Base-by-base conservation (phyloP, 2,329 filamentous ascomycete genomes). In the Fusarium newnesense region DNA sequence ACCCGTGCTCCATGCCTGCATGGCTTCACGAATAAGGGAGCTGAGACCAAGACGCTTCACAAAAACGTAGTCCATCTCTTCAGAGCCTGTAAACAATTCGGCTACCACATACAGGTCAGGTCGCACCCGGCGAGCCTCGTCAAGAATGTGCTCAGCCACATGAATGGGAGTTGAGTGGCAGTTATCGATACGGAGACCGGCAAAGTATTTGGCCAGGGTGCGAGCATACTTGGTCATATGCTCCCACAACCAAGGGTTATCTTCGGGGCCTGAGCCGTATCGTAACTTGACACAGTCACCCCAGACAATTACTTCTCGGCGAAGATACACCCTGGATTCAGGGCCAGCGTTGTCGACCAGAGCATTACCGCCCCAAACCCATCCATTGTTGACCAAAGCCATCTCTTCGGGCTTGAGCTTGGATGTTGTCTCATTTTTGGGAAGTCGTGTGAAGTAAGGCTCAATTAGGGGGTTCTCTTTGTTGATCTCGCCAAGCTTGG, bases 351-450 rank as follows among this genome's bases (percentile, higher is more conserved):
- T 96, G 84, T 99, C 96, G 47, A 94, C 88, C 82, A 98, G 89
- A 4, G 96, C 96, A 83, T 98, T 97, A 10, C 96, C 96, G 66
- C 94, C 96, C 96, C 96, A 99, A 13, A 99, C 95, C 96, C 96
- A 99, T 47, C 96, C 96, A 79, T 99, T 99, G 83, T 98, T 98
- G 44, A 92, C 95, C 58, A 99, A 84, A 5, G 94, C 94, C 50
- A 97, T 87, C 47, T 95, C 92, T 64, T 92, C 92, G 4, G 91
- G 87, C 64, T 91, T 91, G 78, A 97, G 92, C 78, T 94, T 91
- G 69, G 90, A 87, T 1, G 96, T 97, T 16, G 87, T 90, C 16
- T 93, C 90, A 76, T 97, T 97, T 36, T 88, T 81, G 3, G 95
- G 94, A 44, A 99, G 86, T 34, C 96, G 91, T 0, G 96, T 98